Evolutionary conservation across 345 rosid genomes (phyloP), one percentile per base, ranked within the genome.

Genomic region (Dovyalis caffra): DNA sequence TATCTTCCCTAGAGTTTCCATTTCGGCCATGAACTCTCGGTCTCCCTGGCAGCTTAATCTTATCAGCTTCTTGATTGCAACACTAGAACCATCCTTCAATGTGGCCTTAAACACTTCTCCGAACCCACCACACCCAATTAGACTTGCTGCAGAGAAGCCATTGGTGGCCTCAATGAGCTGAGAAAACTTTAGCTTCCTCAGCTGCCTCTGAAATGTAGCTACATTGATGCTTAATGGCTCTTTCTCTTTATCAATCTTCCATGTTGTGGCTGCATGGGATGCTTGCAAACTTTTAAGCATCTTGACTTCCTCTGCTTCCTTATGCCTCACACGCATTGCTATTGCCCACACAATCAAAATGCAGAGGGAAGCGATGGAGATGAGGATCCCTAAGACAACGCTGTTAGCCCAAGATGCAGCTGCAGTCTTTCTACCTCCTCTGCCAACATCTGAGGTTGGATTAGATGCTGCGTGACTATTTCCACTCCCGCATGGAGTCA

Each of bases 181-280:
- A 4, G 99, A 95, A 72, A 95, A 95, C 82, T 95, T 92, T 18
- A 95, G 95, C 78, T 92, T 92, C 81, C 92, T 83, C 10, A 92
- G 77, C 80, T 92, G 94, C 31, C 98, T 82, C 8, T 92, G 98
- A 77, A 95, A 95, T 6, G 99, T 95, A 0, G 97, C 99, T 0
- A 92, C 99, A 31, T 95, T 95, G 66, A 95, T 95, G 78, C 97
- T 95, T 70, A 95, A 49, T 18, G 99, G 99, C 79, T 95, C 99
- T 80, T 88, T 95, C 84, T 95, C 98, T 78, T 92, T 95, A 74
- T 95, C 99, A 51, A 95, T 92, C 87, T 92, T 95, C 99, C 99
- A 95, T 0, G 98, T 95, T 0, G 98, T 95, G 6, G 98, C 96
- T 0, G 97, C 94, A 33, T 90, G 86, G 21, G 87, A 81, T 14